Conservation (phyloP, 176 grass and related monocot species). For the Oropetium thomaeum region DNA sequence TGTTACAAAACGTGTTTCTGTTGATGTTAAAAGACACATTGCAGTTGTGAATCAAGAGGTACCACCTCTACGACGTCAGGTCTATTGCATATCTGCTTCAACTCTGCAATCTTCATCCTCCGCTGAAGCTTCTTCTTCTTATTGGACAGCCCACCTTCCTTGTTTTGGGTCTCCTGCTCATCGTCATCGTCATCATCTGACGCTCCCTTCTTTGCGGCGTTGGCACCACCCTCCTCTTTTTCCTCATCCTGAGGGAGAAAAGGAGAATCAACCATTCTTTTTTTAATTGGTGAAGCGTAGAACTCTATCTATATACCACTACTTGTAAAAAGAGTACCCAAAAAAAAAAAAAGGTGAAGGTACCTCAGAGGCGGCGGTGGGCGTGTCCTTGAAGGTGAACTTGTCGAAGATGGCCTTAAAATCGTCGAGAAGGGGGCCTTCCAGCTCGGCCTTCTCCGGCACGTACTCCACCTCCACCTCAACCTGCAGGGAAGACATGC, state of each 20-base stretch:
- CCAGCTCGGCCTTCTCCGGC: constrained; percentile 73
- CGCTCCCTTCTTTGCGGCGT: constrained; percentile 44
- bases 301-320: too few relatives aligned
- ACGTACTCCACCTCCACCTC: constrained; percentile 88
- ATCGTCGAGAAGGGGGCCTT: constrained; percentile 59
- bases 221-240: constrained; percentile 54
- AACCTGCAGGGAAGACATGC: constrained; percentile 25
- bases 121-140: constrained; percentile 88
- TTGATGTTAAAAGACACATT: background rate
- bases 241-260: constrained; percentile 41
- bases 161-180: constrained; percentile 53
- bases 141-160: constrained; percentile 78
- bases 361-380: constrained; percentile 39
- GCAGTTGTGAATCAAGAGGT: background rate
- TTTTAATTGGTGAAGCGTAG: background rate
- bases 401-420: constrained; percentile 83
- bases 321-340: too few relatives aligned
- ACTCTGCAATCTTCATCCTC: constrained; percentile 92
- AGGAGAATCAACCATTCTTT: too few relatives aligned
- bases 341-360: background rate
- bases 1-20: background rate
- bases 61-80: constrained; percentile 88
- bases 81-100: constrained; percentile 84
- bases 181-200: constrained; percentile 52
- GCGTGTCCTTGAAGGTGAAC: constrained; percentile 74